phyloP scores from a whole-genome alignment of 345 rosid species.

The Syzygium aqueum region DNA sequence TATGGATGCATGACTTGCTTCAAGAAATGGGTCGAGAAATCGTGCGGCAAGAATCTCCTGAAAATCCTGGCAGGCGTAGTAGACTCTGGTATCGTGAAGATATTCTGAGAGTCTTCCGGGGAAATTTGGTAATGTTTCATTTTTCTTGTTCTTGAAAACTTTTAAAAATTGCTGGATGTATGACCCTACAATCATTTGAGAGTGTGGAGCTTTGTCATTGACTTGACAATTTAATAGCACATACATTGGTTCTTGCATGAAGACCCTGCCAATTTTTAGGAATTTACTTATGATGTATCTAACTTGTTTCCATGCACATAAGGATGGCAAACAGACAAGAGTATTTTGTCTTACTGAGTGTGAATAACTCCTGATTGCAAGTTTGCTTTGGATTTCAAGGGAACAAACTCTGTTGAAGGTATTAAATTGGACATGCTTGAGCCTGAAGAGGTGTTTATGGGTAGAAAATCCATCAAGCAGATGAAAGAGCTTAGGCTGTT shows the following conservation, averaged over 20 bases:
- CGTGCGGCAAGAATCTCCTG: slow-evolving; percentile 8
- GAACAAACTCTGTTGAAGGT: slow-evolving; percentile 13
- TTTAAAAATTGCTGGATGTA: background rate
- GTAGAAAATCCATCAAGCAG: slow-evolving; percentile 1
- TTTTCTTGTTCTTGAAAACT: background rate
- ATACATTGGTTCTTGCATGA: background rate
- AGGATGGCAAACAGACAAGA: too few species aligned
- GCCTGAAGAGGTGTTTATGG: background rate
- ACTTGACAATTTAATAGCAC: background rate
- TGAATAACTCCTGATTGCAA: background rate
- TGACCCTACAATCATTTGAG: background rate
- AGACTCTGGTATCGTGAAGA: slow-evolving; percentile 14
- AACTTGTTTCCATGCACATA: background rate
- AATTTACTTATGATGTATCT: background rate
- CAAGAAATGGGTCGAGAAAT: slow-evolving; percentile 20
- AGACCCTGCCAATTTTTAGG: background rate
- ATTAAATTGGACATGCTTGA: slow-evolving; percentile 1
- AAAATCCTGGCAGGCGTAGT: slow-evolving; percentile 6
- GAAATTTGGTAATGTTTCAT: slow-evolving; percentile 3
- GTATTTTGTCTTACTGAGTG: too few species aligned
- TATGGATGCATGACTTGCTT: slow-evolving; percentile 21
- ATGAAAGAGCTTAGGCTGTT: slow-evolving; percentile 17
- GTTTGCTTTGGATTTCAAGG: background rate
- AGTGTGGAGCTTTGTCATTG: background rate
- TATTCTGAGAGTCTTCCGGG: background rate